phyloP scores from a whole-genome alignment of 2,329 filamentous ascomycete species.

The Drechslerella dactyloides region DNA sequence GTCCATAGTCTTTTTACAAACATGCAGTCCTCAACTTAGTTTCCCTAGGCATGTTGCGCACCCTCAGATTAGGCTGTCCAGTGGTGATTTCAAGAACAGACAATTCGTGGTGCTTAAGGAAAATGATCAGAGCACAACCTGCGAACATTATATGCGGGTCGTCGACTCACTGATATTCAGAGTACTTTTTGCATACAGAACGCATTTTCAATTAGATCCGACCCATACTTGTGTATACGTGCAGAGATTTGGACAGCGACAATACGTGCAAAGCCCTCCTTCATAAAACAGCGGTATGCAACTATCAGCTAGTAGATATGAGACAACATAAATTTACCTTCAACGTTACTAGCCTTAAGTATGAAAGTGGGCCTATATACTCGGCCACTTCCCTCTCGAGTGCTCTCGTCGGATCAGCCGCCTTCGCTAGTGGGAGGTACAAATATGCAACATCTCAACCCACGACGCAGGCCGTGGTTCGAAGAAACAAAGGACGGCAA shows the following conservation, averaged over 20 bases:
- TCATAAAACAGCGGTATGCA: too few species aligned
- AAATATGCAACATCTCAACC: background rate
- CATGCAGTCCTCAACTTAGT: background rate
- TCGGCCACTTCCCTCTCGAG: too few species aligned
- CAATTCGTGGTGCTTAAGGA: conserved; percentile 9
- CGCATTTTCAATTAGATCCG: too few species aligned
- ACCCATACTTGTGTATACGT: too few species aligned
- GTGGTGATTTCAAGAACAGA: conserved; percentile 17
- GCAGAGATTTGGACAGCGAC: too few species aligned
- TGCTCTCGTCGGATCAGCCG: too few species aligned
- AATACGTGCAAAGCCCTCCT: too few species aligned
- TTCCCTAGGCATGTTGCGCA: background rate
- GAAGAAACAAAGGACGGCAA: conserved; percentile 14
- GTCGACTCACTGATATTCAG: conserved; percentile 34
- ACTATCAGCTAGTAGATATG: too few species aligned
- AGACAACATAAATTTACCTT: too few species aligned
- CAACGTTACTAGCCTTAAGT: too few species aligned
- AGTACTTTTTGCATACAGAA: background rate
- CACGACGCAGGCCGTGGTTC: background rate
- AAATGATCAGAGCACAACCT: conserved; percentile 17
- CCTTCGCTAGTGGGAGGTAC: too few species aligned
- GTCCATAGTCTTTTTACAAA: background rate
- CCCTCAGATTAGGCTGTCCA: conserved; percentile 11
- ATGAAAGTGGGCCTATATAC: too few species aligned
- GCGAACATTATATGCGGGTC: conserved; percentile 14